Percentiles rank a stretch among this genome's conserved stretches.
Evolutionary conservation across 208 protist genomes (phyloP).

Genomic region (Trypanosoma brucei): DNA sequence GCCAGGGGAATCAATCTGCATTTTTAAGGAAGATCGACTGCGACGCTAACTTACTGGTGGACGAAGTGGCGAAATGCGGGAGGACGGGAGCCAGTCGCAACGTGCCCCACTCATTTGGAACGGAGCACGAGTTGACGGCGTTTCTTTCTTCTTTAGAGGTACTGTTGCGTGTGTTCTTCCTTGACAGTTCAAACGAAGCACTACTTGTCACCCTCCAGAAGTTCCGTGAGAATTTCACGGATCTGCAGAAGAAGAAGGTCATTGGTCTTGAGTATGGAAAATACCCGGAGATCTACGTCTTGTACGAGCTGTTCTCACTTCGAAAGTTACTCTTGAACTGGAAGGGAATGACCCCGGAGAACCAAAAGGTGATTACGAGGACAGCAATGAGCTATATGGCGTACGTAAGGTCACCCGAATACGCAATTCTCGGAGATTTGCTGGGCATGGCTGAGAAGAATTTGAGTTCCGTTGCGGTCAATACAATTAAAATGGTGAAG

Average conservation of each 20-base stretch:
- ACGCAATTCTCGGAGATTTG: conserved; percentile 3
- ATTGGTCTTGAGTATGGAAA: conserved; percentile 21
- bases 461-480: background rate
- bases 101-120: conserved; percentile 10
- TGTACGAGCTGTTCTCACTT: conserved; percentile 59
- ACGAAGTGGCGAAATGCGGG: background rate
- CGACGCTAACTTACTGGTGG: conserved; percentile 7
- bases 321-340: conserved; percentile 39
- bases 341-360: conserved; percentile 21
- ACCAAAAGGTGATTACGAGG: conserved; percentile 5
- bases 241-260: conserved; percentile 30
- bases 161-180: conserved; percentile 38
- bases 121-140: conserved; percentile 14
- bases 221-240: conserved; percentile 31
- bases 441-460: conserved; percentile 3
- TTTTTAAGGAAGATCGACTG: conserved; percentile 1
- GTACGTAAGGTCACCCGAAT: conserved; percentile 18
- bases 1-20: background rate
- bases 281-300: conserved; percentile 42
- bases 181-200: conserved; percentile 16
- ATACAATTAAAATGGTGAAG: conserved; percentile 8
- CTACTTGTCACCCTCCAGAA: conserved; percentile 23
- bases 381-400: conserved; percentile 14
- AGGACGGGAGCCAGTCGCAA: background rate
- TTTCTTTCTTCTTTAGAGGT: conserved; percentile 46